These are phyloP conservation scores for Ganoderma resinaceum DNA, from an alignment of 1,284 basidiomycete genomes.

Conservation along the genomic window DNA sequence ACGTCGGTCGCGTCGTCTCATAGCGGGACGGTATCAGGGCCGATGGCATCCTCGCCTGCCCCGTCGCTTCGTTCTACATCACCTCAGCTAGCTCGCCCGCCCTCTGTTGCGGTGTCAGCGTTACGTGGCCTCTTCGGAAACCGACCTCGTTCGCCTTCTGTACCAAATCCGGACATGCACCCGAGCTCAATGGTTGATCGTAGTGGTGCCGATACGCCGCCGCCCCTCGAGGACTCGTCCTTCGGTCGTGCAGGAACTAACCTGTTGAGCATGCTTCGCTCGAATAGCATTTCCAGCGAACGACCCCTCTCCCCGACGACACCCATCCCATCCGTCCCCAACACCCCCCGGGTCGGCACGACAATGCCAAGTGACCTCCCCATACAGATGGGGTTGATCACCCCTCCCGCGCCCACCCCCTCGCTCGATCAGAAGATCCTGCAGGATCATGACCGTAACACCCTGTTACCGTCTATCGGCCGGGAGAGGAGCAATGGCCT, in stretches of 20 bases:
- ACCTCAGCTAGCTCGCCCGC: constrained; percentile 23
- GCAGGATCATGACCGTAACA: constrained; percentile 47
- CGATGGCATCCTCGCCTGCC: constrained; percentile 18
- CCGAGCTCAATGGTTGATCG: constrained; percentile 38
- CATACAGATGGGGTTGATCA: constrained; percentile 29
- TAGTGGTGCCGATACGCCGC: constrained; percentile 26
- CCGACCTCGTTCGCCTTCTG: constrained; percentile 65
- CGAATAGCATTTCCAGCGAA: constrained; percentile 42
- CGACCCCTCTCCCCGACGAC: constrained; percentile 33
- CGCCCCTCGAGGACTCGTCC: constrained; percentile 49
- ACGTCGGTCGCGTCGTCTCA: constrained; percentile 9
- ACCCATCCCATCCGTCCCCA: constrained; percentile 32
- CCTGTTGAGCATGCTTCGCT: constrained; percentile 58
- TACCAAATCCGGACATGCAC: constrained; percentile 42
- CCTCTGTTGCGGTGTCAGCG: constrained; percentile 46
- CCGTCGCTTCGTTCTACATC: constrained; percentile 30
- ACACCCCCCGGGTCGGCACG: constrained; percentile 31
- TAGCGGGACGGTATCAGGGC: constrained; percentile 15
- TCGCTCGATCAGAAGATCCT: constrained; percentile 59
- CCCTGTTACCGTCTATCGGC: constrained; percentile 28
- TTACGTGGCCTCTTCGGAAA: constrained; percentile 64
- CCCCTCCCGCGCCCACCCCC: constrained; percentile 22
- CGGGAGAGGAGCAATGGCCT: constrained; percentile 27
- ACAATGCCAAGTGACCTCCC: constrained; percentile 26
- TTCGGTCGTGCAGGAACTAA: constrained; percentile 62